A percentile compares a stretch with the other conserved stretches of the same genome.
Conservation (phyloP, 1,284 basidiomycete genomes). For the Apiotrichum mycotoxinovorans region DNA sequence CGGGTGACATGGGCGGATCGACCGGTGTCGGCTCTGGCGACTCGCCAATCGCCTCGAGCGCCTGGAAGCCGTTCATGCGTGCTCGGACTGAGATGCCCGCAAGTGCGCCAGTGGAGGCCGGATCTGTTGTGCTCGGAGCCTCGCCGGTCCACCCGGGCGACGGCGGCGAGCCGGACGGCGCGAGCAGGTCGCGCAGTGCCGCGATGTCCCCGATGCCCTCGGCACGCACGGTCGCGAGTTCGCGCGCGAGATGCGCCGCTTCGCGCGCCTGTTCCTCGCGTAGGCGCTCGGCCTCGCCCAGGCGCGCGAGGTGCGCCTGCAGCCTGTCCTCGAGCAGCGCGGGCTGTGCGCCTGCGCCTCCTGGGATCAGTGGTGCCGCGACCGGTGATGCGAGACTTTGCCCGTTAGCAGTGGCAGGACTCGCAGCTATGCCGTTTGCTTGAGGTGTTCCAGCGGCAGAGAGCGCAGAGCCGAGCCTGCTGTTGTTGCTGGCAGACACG, state of each 20-base stretch:
- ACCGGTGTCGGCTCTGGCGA: neutral
- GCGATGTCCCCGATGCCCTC: conserved; percentile 2
- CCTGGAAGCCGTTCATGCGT: neutral
- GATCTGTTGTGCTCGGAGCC: neutral
- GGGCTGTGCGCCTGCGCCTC: neutral
- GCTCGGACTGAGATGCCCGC: neutral
- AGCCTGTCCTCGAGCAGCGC: conserved; percentile 13
- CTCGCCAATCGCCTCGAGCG: neutral
- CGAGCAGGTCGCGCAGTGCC: neutral
- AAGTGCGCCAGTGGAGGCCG: neutral
- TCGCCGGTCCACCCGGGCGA: conserved; percentile 5
- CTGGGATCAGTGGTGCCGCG: neutral
- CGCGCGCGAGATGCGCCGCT: conserved; percentile 9
- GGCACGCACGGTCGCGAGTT: conserved; percentile 5
- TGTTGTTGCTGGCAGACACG: neutral
- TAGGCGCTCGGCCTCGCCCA: conserved; percentile 14
- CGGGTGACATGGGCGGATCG: neutral
- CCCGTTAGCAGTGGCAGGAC: too few relatives aligned
- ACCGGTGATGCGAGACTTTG: neutral
- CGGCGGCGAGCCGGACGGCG: neutral
- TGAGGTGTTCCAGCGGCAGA: neutral
- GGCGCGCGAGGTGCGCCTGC: neutral
- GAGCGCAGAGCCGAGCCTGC: neutral
- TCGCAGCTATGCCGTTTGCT: too few relatives aligned
- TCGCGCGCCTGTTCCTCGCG: conserved; percentile 19